phyloP scores from a whole-genome alignment of 2,329 filamentous ascomycete species.

The Cladophialophora chaetospira region DNA sequence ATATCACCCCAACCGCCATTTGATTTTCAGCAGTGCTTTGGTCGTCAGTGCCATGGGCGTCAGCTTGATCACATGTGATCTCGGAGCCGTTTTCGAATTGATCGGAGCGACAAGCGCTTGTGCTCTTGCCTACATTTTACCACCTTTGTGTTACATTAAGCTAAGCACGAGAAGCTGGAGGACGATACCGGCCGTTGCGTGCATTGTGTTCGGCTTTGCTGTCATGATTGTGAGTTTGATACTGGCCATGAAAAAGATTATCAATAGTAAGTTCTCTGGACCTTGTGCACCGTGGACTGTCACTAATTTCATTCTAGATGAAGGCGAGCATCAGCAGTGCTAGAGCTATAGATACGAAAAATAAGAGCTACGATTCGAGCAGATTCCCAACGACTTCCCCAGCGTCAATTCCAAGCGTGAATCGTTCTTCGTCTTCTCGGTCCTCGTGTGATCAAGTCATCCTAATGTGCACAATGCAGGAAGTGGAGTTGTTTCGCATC shows the following conservation, averaged over 20 bases:
- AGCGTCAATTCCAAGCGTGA: too few species aligned
- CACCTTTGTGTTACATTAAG: conserved; percentile 93
- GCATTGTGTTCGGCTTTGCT: conserved; percentile 73
- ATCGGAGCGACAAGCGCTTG: conserved; percentile 95
- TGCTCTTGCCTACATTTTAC: conserved; percentile 90
- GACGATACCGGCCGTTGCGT: conserved; percentile 70
- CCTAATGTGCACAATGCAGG: too few species aligned
- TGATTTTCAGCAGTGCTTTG: conserved; percentile 81
- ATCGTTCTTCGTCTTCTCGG: too few species aligned
- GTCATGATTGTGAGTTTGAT: conserved; percentile 82
- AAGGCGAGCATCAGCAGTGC: conserved; percentile 27
- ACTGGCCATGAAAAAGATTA: conserved; percentile 71
- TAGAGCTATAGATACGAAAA: conserved; percentile 12
- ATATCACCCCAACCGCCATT: conserved; percentile 79
- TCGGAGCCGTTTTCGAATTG: conserved; percentile 92
- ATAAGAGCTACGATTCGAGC: too few species aligned
- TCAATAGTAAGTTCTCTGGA: conserved; percentile 34
- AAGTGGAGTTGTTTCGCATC: too few species aligned
- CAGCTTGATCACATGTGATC: conserved; percentile 84
- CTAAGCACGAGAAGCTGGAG: conserved; percentile 70
- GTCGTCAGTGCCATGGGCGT: conserved; percentile 77
- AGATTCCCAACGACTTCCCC: too few species aligned
- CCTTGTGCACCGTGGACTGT: neutral
- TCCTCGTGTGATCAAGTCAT: too few species aligned
- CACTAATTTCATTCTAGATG: conserved; percentile 14